Base-by-base conservation (phyloP, 768 basidiomycete genomes). In the Guyanaporus albipodus region DNA sequence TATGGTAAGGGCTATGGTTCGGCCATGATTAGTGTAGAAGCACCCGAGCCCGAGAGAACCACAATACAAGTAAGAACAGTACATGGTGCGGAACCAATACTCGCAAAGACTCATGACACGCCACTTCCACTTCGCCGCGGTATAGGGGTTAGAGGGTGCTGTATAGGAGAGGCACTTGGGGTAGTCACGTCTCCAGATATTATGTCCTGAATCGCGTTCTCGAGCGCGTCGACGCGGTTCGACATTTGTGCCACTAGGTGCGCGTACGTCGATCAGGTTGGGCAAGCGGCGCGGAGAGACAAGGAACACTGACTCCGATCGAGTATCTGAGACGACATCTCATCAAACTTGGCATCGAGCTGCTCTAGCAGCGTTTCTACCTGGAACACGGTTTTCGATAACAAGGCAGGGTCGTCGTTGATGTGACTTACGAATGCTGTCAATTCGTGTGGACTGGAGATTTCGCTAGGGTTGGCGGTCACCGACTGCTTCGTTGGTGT, bases 221-320 rank as follows among this genome's bases (percentile, higher is more conserved):
- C 93, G 24, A 96, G 73, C 15, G 87, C 79, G 58, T 96, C 92
- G 18, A 96, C 92, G 35, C 93, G 79, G 31, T 80, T 78, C 2
- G 92, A 94, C 93, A 95, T 96, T 58, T 91, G 87, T 45, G 71
- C 79, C 93, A 96, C 93, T 95, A 60, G 28, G 18, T 41, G n/a
- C n/a, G n/a, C n/a, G 44, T 19, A 48, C 46, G 32, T 53, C 40
- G 42, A 54, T 55, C 26, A 48, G 49, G 17, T 31, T 15, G 27
- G 14, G 10, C 39, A 14, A 24, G 32, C 21, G 32, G 43, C 33
- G 32, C 38, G 29, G 43, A 53, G 39, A 36, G 45, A 32, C 45
- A 34, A 22, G 41, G 26, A 29, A 14, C 38, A 76, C 85, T 56
- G 61, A 91, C 87, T 90, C 57, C 85, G 75, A 47, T 89, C 85